Evolutionary conservation across 129 eudicot species (phyloP).

Genomic region (Sambucus nigra): DNA sequence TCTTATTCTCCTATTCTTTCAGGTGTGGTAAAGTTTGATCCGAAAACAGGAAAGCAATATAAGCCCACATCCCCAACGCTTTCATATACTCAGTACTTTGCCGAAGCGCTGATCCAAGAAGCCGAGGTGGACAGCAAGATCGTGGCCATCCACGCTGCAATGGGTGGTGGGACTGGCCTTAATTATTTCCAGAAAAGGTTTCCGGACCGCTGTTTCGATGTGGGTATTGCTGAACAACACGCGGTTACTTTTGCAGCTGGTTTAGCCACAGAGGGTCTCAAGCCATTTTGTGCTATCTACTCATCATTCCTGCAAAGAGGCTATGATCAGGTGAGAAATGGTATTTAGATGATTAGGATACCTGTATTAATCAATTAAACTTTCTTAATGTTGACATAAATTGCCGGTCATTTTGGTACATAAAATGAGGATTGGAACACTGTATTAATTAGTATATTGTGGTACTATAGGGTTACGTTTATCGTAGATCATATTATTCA

Average conservation of each 20-base stretch:
- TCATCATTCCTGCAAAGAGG: constrained; percentile 79
- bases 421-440: no score
- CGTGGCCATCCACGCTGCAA: constrained; percentile 85
- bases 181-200: constrained; percentile 64
- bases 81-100: constrained; percentile 75
- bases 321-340: constrained; percentile 57
- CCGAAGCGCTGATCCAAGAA: constrained; percentile 64
- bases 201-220: constrained; percentile 82
- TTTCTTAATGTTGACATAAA: no score
- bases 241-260: constrained; percentile 96
- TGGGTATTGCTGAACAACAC: constrained; percentile 86
- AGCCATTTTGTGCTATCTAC: constrained; percentile 84
- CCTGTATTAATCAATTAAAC: no score
- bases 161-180: constrained; percentile 94
- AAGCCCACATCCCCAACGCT: constrained; percentile 58
- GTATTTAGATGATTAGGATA: no score
- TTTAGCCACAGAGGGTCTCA: constrained; percentile 74
- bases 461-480: no score
- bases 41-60: constrained; percentile 56
- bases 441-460: no score
- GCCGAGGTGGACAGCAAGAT: constrained; percentile 59
- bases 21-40: constrained; percentile 86
- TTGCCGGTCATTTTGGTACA: no score
- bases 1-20: not conserved
- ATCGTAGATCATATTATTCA: no score